Conservation (phyloP, 345 rosid species). For the Eucalyptus tenuipes region DNA sequence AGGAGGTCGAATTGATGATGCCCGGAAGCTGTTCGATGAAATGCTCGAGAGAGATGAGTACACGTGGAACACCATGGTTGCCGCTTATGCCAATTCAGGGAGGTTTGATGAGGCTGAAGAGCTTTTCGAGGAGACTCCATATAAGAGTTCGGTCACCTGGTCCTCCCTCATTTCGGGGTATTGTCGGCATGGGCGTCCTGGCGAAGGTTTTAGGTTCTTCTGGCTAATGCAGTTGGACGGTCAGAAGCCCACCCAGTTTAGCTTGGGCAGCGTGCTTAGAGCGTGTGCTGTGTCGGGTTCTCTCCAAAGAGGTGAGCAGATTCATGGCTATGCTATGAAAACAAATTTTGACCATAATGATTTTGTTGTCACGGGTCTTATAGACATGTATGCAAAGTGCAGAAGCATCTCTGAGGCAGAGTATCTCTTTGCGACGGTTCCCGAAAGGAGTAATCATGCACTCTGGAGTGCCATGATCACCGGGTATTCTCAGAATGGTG, state of each 20-base stretch:
- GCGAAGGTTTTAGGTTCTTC: conserved; percentile 53
- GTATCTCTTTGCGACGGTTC: conserved; percentile 29
- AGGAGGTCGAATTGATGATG: conserved; percentile 46
- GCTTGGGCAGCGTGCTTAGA: conserved; percentile 61
- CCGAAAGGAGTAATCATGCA: conserved; percentile 32
- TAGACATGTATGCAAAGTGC: conserved; percentile 76
- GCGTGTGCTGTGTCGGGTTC: conserved; percentile 32
- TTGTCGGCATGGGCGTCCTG: conserved; percentile 28
- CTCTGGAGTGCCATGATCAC: conserved; percentile 89
- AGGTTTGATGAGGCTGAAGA: conserved; percentile 41
- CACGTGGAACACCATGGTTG: conserved; percentile 80
- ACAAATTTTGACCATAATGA: conserved; percentile 34
- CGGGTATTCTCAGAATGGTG: conserved; percentile 56
- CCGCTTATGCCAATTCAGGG: conserved; percentile 62
- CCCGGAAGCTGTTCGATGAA: conserved; percentile 62
- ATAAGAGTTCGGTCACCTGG: conserved; percentile 64
- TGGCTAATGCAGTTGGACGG: conserved; percentile 65
- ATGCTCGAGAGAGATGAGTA: conserved; percentile 56
- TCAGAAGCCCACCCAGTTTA: conserved; percentile 38
- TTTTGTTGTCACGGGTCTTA: conserved; percentile 64
- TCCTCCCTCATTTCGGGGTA: conserved; percentile 74
- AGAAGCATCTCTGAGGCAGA: conserved; percentile 61
- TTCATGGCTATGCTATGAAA: conserved; percentile 59
- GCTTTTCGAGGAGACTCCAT: conserved; percentile 34
- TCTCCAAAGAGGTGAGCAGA: conserved; percentile 49